Evolutionary conservation across 768 basidiomycete genomes (phyloP).

Genomic region (Leccinum disarticulatum): DNA sequence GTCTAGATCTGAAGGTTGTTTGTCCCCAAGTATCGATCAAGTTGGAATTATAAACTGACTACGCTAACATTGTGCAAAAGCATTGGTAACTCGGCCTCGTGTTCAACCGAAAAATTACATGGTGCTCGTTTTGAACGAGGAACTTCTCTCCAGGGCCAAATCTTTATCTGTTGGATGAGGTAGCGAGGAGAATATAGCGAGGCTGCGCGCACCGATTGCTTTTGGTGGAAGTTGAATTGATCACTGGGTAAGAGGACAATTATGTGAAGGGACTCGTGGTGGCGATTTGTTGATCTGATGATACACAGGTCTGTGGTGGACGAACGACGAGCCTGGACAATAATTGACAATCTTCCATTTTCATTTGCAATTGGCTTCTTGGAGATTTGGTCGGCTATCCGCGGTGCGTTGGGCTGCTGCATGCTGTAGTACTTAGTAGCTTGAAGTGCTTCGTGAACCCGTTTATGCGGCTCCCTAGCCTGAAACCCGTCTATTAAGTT

Average conservation of each 20-base stretch:
- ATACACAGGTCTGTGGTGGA: slow-evolving; percentile 8
- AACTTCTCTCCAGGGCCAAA: slow-evolving; percentile 5
- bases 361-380: slow-evolving; percentile 13
- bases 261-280: background rate
- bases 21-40: slow-evolving; percentile 16
- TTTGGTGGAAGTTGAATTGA: background rate
- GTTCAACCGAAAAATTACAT: slow-evolving; percentile 7
- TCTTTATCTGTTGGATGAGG: slow-evolving; percentile 4
- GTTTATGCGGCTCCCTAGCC: slow-evolving; percentile 4
- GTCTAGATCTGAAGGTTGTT: slow-evolving; percentile 9
- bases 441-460: background rate
- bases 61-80: slow-evolving; percentile 6
- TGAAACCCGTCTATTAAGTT: slow-evolving; percentile 12
- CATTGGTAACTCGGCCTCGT: slow-evolving; percentile 16
- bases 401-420: slow-evolving; percentile 17
- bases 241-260: background rate
- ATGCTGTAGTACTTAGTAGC: background rate
- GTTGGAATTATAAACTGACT: slow-evolving; percentile 11
- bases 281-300: slow-evolving; percentile 8
- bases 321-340: slow-evolving; percentile 8
- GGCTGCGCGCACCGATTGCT: background rate
- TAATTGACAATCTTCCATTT: slow-evolving; percentile 12
- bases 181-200: background rate
- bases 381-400: slow-evolving; percentile 24
- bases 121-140: slow-evolving; percentile 6